Evolutionary conservation across 441 rosid genomes (phyloP).

Genomic region (Theobroma grandiflorum): DNA sequence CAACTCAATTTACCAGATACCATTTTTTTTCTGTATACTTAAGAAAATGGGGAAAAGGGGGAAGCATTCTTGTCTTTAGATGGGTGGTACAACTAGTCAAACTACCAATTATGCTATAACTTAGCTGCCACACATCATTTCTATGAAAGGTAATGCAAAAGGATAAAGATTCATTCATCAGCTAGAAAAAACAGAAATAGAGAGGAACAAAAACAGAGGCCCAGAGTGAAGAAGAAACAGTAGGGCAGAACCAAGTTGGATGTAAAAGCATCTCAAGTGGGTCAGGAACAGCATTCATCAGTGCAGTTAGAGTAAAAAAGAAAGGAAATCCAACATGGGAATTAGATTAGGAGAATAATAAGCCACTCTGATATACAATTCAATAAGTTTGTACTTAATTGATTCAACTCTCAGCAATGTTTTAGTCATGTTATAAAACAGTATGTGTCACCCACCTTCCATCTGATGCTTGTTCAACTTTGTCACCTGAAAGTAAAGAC

Average conservation of each 20-base stretch:
- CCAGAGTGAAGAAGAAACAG: neutral
- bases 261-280: neutral
- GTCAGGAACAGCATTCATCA: neutral
- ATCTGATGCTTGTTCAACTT: slow-evolving; percentile 41
- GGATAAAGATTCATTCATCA: neutral
- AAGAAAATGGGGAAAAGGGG: neutral
- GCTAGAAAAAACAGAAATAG: neutral
- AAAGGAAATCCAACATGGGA: neutral
- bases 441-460: slow-evolving; percentile 40
- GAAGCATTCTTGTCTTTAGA: neutral
- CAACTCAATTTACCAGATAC: neutral
- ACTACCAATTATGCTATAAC: neutral
- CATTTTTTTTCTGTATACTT: neutral
- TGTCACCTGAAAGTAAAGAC: slow-evolving; percentile 42
- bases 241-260: neutral
- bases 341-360: neutral
- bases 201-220: neutral
- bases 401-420: slow-evolving; percentile 6
- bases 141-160: neutral
- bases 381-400: neutral
- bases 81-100: neutral
- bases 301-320: neutral
- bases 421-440: neutral
- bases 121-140: neutral
- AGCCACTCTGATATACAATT: neutral